These are phyloP conservation scores for Stagonosporopsis cucurbitacearum DNA, from an alignment of 2,329 filamentous ascomycete genomes.

Conservation along the genomic window DNA sequence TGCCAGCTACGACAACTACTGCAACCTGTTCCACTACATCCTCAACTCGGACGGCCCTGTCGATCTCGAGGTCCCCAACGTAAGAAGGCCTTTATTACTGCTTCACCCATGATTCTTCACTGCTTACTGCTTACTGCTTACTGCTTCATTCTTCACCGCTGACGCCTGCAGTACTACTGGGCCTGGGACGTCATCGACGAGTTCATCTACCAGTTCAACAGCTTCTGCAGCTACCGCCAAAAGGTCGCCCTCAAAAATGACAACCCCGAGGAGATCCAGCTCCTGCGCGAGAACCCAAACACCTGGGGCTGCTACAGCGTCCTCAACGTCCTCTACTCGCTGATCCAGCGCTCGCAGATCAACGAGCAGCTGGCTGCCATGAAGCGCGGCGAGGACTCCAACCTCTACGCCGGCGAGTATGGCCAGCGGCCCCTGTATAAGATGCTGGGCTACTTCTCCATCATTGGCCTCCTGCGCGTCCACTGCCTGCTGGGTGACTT, in stretches of 20 bases:
- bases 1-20: slow-evolving; percentile 98
- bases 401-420: slow-evolving; percentile 90
- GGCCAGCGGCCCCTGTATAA: slow-evolving; percentile 92
- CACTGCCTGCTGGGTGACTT: slow-evolving; percentile 98
- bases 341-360: slow-evolving; percentile 98
- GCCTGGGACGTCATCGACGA: slow-evolving; percentile 99
- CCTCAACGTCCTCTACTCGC: slow-evolving; percentile 97
- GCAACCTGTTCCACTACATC: slow-evolving; percentile 98
- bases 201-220: slow-evolving; percentile 99
- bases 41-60: slow-evolving; percentile 99
- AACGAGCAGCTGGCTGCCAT: slow-evolving; percentile 94
- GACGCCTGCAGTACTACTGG: slow-evolving; percentile 82
- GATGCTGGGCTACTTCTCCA: slow-evolving; percentile 99
- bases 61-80: slow-evolving; percentile 93
- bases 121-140: no score
- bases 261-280: slow-evolving; percentile 90
- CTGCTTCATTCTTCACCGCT: neutral
- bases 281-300: slow-evolving; percentile 95
- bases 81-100: slow-evolving; percentile 69
- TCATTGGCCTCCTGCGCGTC: slow-evolving; percentile 94
- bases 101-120: no score
- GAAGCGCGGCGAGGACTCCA: slow-evolving; percentile 90
- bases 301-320: slow-evolving; percentile 99
- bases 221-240: slow-evolving; percentile 96
- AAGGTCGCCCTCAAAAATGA: slow-evolving; percentile 81